Base-by-base conservation (phyloP, 1,284 basidiomycete species). In the Rhodotorula sp. region DNA sequence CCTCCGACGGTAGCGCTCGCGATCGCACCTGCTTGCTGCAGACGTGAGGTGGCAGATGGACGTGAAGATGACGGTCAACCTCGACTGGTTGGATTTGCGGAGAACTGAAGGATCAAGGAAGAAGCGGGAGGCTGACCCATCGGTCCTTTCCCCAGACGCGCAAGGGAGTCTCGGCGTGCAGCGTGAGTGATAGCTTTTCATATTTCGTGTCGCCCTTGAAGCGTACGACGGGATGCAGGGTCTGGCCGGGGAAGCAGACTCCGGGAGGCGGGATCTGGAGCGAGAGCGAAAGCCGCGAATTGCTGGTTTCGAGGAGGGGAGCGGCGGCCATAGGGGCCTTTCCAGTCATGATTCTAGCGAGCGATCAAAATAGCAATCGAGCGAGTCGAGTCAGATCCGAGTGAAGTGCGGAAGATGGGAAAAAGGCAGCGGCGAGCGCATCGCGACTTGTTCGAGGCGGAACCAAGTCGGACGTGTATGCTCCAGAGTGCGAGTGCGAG, bases 141-240 rank as follows among this genome's bases (percentile, higher is more conserved):
- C 66, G 64, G 10, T 61, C 62, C 26, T 70, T 75, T 37, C 70
- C 73, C 70, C 68, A 68, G 30, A 72, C 58, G 42, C 58, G 64
- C 15, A 64, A 48, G 6, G 48, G 54, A 4, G 60, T 64, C 7
- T 60, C 42, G 0, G 54, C 73, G 4, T 61, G 26, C 14, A 75
- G 67, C 4, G 55, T 55, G 22, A 75, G 64, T 12, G 68, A 62
- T 4, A 68, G 46, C 15, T 49, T 61, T 1, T 61, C 55, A 66
- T 72, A 72, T 20, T 33, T n/a, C 0, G 44, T 26, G 8, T 48
- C 49, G 4, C 57, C 57, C 12, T 58, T 49, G n/a, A 60, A 26
- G 22, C 42, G 57, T 20, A 70, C 48, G 6, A 20, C 10, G 3
- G 66, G 53, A 1, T 46, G 60, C 4, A 73, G 26, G 1, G 61